Evolutionary conservation across 139 green algal species (phyloP).

Genomic region (Closterium sp.): DNA sequence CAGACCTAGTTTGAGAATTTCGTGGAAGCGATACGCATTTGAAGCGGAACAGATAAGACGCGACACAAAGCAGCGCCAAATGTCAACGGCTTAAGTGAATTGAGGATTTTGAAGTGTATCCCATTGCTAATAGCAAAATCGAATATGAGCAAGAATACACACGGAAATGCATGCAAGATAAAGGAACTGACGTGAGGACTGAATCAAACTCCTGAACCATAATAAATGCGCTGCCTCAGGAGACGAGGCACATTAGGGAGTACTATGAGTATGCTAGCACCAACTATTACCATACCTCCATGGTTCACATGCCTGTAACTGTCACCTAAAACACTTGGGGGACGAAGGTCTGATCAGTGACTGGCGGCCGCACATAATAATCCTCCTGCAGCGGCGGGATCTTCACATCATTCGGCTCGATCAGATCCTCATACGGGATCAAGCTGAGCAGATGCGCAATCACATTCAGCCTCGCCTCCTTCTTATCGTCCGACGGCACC

Average conservation of each 20-base stretch:
- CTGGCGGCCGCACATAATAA: slow-evolving; percentile 34
- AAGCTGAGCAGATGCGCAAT: slow-evolving; percentile 50
- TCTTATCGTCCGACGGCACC: slow-evolving; percentile 54
- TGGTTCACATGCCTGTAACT: background rate
- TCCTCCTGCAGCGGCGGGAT: slow-evolving; percentile 40
- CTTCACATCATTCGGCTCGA: slow-evolving; percentile 35
- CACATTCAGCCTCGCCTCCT: slow-evolving; percentile 48
- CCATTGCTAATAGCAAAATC: too few species aligned
- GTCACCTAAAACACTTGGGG: slow-evolving; percentile 13
- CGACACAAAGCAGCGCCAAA: too few species aligned
- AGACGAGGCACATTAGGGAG: too few species aligned
- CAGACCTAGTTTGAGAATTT: background rate
- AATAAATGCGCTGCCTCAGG: too few species aligned
- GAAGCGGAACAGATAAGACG: too few species aligned
- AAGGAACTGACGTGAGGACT: too few species aligned
- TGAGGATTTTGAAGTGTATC: too few species aligned
- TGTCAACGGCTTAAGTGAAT: too few species aligned
- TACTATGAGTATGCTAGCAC: too few species aligned
- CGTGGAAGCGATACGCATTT: background rate
- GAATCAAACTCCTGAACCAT: too few species aligned
- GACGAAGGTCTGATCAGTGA: slow-evolving; percentile 39
- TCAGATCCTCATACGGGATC: slow-evolving; percentile 45
- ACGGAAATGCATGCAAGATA: too few species aligned
- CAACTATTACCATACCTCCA: background rate
- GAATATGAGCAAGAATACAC: too few species aligned